These are phyloP conservation scores for Alisma plantagoaquatica DNA, from an alignment of 106 monocot species.

Conservation along the genomic window DNA sequence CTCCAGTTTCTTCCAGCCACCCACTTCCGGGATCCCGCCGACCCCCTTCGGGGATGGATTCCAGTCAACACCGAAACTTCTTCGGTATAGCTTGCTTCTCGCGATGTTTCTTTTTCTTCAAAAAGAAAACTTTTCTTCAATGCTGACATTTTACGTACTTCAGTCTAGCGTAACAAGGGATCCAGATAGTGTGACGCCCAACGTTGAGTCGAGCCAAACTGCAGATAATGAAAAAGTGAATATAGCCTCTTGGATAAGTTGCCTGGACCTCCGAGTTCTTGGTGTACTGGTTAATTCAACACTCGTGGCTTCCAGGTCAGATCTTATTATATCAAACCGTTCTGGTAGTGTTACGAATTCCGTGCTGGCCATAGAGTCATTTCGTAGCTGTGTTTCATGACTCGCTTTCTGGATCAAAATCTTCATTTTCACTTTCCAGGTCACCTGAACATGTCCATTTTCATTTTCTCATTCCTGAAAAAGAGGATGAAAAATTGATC, in stretches of 20 bases:
- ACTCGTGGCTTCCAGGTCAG: slow-evolving; percentile 52
- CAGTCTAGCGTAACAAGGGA: too few species aligned
- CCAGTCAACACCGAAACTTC: slow-evolving; percentile 22
- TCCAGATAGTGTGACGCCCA: too few species aligned
- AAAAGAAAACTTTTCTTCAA: too few species aligned
- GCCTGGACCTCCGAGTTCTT: slow-evolving; percentile 57
- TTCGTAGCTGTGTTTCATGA: too few species aligned
- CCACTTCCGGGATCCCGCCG: slow-evolving; percentile 64
- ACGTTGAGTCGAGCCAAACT: not conserved
- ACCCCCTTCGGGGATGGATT: slow-evolving; percentile 53
- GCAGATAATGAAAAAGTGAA: slow-evolving; percentile 18
- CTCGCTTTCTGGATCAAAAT: too few species aligned
- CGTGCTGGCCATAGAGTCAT: too few species aligned
- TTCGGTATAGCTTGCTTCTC: too few species aligned
- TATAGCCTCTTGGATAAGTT: slow-evolving; percentile 51
- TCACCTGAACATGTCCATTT: slow-evolving; percentile 53
- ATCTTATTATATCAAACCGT: too few species aligned
- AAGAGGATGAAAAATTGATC: slow-evolving; percentile 38
- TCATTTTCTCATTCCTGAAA: slow-evolving; percentile 57
- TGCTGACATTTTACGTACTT: too few species aligned
- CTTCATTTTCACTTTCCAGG: slow-evolving; percentile 26
- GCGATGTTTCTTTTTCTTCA: too few species aligned
- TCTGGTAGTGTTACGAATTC: too few species aligned
- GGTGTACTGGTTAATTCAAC: slow-evolving; percentile 75
- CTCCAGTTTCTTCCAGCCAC: slow-evolving; percentile 81